Evolutionary conservation across 148 eudicot species (phyloP), one percentile per base, ranked within the genome.

Genomic region (Arctostaphylos glauca): DNA sequence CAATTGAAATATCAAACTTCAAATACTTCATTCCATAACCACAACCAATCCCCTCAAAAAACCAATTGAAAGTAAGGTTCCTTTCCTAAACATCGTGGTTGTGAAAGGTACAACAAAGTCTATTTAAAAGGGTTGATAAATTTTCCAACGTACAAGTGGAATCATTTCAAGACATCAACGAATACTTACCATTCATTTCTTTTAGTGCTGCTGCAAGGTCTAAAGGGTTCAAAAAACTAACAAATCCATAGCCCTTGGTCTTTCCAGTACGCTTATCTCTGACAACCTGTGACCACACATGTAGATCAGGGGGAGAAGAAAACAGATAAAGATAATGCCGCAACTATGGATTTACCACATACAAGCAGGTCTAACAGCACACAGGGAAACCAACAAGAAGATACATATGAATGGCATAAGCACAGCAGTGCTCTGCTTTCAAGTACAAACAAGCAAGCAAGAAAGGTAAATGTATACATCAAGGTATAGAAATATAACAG

Each of bases 251-350:
- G 66, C 98, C 98, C 86, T 91, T 95, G 23, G 98, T 93, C 82
- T 95, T 95, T 13, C 98, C 98, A 43, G 97, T 93, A 54, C 94
- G 88, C 87, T 95, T 95, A 86, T 95, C 97, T 92, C 97, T 89
- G 49, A 95, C 94, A 80, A 95, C 98, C 98, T 95, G 74, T 41
- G 59, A 66, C 23, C 68, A 85, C 12, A 80, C 7, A 71, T 55
- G 44, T 44, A 62, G 77, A 48, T 9, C 59, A 25, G 25, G 31
- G 43, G 71, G 71, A 10, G 71, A 25, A 43, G 47, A 53, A n/a
- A 66, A 66, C 14, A 12, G 25, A 10, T 9, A 10, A 66, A 31
- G 16, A 12, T 31, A 66, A 10, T 1, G 71, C 43, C 25, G 71
- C 71, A 66, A 66, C 31, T 62, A 23, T 23, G 10, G 38, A 13